Base-by-base conservation (phyloP, 148 eudicot genomes). In the Chenopodium berlandieri region DNA sequence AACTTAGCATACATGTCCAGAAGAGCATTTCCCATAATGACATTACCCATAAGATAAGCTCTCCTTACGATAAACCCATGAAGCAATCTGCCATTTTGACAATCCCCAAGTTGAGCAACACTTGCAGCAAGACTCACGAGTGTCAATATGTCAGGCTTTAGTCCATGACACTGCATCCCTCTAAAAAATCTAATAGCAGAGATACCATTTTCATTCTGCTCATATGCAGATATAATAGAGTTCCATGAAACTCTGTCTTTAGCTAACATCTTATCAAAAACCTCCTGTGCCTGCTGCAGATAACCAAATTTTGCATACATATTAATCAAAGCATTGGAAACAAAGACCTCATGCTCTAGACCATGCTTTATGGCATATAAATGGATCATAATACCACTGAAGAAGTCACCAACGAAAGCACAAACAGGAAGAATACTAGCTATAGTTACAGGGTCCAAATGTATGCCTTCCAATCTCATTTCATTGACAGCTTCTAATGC, bases 1-100 rank as follows among this genome's bases (percentile, higher is more conserved):
- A 90, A 81, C 79, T 93, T 91, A 8, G 94, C 91, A 82, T 93
- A 93, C 97, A 93, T 93, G 80, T 93, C 92, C 64, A 91, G 79
- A 74, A 91, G 71, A 10, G 93, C 91, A 81, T 91, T 93, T 46
- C 92, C 91, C 81, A 90, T 79, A 22, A 89, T 77, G 31, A 87
- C 73, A 80, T 88, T 89, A 31, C 87, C 86, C 56, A 56, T 50
- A 80, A 89, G 85, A 90, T 91, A 91, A 75, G 75, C 83, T 85
- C 88, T 91, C 85, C 89, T 90, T 50, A 84, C 75, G 16, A 89
- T 71, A 77, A 84, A 91, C 52, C 90, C 92, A 76, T 93, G 97
- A 79, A 93, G 83, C 79, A 86, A 88, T 81, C 80, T 88, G 72
- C 93, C 82, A 60, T 80, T 84, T 78, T 47, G 82, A 77, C 32